Percentiles rank a stretch among this genome's conserved stretches.
Evolutionary conservation across 2,329 filamentous ascomycete species (phyloP).

Genomic region (Chaetomiaceae sp.): DNA sequence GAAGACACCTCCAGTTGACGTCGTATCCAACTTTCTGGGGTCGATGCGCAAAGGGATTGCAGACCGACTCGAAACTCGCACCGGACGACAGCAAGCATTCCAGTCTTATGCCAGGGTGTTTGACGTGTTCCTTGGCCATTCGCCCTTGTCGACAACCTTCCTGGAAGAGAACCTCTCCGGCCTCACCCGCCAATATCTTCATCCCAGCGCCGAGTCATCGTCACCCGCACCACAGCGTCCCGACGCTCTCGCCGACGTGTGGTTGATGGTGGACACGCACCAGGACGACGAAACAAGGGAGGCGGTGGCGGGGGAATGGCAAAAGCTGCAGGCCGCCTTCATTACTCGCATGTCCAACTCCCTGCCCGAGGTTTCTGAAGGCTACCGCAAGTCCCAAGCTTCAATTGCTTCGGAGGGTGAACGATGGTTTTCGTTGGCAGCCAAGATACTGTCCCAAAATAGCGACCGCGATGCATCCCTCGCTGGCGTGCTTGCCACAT

Average conservation of each 20-base stretch:
- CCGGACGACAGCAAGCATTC: slow-evolving; percentile 67
- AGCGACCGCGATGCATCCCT: slow-evolving; percentile 8
- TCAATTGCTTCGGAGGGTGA: slow-evolving; percentile 60
- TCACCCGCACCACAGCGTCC: slow-evolving; percentile 34
- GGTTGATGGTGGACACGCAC: slow-evolving; percentile 39
- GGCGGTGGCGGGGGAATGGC: slow-evolving; percentile 57
- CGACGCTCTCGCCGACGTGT: slow-evolving; percentile 43
- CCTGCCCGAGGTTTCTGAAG: slow-evolving; percentile 74
- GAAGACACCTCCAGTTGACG: slow-evolving; percentile 40
- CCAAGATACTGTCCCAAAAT: slow-evolving; percentile 39
- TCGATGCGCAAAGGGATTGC: slow-evolving; percentile 68
- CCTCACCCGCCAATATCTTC: slow-evolving; percentile 51
- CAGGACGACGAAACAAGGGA: slow-evolving; percentile 40
- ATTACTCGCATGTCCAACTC: slow-evolving; percentile 65
- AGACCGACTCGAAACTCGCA: slow-evolving; percentile 67
- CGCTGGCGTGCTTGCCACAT: slow-evolving; percentile 20
- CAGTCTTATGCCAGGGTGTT: slow-evolving; percentile 65
- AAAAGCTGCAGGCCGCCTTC: slow-evolving; percentile 55
- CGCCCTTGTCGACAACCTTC: slow-evolving; percentile 41
- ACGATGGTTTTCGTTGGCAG: slow-evolving; percentile 61
- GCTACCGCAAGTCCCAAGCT: slow-evolving; percentile 68
- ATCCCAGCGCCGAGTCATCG: slow-evolving; percentile 38
- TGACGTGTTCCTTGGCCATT: slow-evolving; percentile 46
- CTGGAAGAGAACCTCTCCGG: slow-evolving; percentile 49
- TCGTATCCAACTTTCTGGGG: slow-evolving; percentile 56